Base-by-base conservation (phyloP, 768 basidiomycete genomes). In the Hericium erinaceus region DNA sequence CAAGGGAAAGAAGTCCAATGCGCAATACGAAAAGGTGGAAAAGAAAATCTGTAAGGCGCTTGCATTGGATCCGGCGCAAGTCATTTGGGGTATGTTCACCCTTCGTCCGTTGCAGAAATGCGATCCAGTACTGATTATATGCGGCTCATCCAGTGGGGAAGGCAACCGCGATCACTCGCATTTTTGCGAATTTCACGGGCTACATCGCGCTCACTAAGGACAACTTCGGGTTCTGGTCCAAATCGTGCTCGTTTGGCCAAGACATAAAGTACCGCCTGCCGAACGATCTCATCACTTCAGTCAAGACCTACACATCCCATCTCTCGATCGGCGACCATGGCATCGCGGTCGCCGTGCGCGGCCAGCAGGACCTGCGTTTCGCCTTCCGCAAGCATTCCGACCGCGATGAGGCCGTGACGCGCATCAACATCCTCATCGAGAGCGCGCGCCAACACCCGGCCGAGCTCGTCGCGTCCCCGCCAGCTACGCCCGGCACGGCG, bases 151-250 rank as follows among this genome's bases (percentile, higher is more conserved):
- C 28, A 33, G 28, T 33, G 28, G 28, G 28, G 8, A 33, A 33
- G 28, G 28, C 28, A 2, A 33, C 28, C 1, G 28, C 28, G 28
- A 33, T 33, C 28, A 33, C 28, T 22, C 52, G 60, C 38, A 57
- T 57, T n/a, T n/a, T 63, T 38, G 46, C 46, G 16, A 46, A 39
- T 13, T 38, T 55, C 39, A 15, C 40, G 7, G 62, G 62, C 10
- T 40, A 57, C 20, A 57, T 63, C 7, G 62, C 58, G 15, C 50
- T 59, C 16, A 63, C 40, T 38, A 41, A 39, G 20, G 62, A 63
- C 13, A 48, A 38, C 18, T 44, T 63, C 49, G 62, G 62, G n/a
- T 63, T 63, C 48, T 61, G 59, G 59, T 60, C 59, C 10, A 60
- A 58, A 10, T 58, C 62, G 15, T 20, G 58, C 13, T 39, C 56